Conservation (phyloP, 2,329 filamentous ascomycete genomes). For the Macrophomina tecta region DNA sequence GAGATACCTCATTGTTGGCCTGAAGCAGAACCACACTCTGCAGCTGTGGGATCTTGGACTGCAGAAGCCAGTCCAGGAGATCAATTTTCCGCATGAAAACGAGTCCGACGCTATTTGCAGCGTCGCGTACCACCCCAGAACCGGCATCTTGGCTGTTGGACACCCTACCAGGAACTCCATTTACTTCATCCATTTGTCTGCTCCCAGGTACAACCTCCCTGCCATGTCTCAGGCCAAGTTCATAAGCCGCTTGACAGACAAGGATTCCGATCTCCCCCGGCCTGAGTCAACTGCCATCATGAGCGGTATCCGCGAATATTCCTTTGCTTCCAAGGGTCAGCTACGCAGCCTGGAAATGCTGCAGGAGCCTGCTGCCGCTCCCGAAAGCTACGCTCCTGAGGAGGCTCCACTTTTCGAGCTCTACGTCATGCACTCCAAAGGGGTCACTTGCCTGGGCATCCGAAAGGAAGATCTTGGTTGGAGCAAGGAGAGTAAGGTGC, state of each 20-base stretch:
- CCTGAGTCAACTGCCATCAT: constrained; percentile 96
- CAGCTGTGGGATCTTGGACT: constrained; percentile 98
- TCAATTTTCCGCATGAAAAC: constrained; percentile 94
- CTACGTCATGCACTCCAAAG: constrained; percentile 96
- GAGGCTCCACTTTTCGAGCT: constrained; percentile 87
- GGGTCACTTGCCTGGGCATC: constrained; percentile 87
- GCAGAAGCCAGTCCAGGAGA: constrained; percentile 93
- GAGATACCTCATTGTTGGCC: constrained; percentile 93
- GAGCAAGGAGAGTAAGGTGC: constrained; percentile 87
- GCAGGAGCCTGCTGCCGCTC: constrained; percentile 67
- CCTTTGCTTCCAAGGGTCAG: constrained; percentile 82
- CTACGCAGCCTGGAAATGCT: constrained; percentile 91
- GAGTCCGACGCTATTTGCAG: constrained; percentile 98
- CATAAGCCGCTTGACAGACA: constrained; percentile 74
- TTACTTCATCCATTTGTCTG: constrained; percentile 95
- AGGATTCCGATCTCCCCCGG: constrained; percentile 67
- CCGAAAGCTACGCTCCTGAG: constrained; percentile 63
- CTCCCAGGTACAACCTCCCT: constrained; percentile 84
- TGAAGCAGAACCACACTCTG: constrained; percentile 98
- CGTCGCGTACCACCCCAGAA: constrained; percentile 88
- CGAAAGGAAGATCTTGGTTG: constrained; percentile 91
- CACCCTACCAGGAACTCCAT: constrained; percentile 97
- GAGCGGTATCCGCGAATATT: constrained; percentile 95
- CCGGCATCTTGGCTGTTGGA: constrained; percentile 91
- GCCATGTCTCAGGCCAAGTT: constrained; percentile 87